Percentiles rank a stretch among this genome's conserved stretches.
Evolutionary conservation across 2,329 filamentous ascomycete species (phyloP).

Genomic region (Trichoderma sp.): DNA sequence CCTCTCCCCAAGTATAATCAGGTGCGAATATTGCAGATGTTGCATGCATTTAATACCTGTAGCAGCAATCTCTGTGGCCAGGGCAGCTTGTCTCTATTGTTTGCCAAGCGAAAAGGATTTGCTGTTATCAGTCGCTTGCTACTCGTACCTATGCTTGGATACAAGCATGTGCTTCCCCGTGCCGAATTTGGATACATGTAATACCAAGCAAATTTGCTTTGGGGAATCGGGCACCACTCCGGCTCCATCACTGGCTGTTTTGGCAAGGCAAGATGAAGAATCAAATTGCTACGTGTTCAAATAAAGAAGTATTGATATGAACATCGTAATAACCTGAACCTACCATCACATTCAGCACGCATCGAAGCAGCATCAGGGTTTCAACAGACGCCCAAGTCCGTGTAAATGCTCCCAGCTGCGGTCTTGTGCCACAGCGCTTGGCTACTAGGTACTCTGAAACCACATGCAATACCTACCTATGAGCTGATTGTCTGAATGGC

Average conservation of each 20-base stretch:
- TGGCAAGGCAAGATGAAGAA: background rate
- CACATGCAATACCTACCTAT: background rate
- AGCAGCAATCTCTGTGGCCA: background rate
- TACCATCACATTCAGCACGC: background rate
- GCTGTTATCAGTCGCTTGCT: background rate
- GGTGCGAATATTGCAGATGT: background rate
- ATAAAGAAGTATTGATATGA: background rate
- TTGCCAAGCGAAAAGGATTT: background rate
- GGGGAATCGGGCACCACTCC: background rate
- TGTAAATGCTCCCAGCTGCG: background rate
- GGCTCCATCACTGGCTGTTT: background rate
- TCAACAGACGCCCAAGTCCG: background rate
- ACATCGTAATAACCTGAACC: background rate
- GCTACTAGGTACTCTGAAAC: background rate
- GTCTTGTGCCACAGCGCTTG: background rate
- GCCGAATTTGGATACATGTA: background rate
- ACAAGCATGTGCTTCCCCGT: background rate
- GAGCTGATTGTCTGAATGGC: background rate
- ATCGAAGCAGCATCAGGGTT: background rate
- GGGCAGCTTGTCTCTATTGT: background rate
- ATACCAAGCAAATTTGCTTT: background rate
- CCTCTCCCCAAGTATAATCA: background rate
- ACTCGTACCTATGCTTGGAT: background rate
- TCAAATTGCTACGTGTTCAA: background rate
- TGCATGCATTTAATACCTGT: background rate